Evolutionary conservation across 2,329 filamentous ascomycete species (phyloP).

Genomic region (Periconia macrospinosa): DNA sequence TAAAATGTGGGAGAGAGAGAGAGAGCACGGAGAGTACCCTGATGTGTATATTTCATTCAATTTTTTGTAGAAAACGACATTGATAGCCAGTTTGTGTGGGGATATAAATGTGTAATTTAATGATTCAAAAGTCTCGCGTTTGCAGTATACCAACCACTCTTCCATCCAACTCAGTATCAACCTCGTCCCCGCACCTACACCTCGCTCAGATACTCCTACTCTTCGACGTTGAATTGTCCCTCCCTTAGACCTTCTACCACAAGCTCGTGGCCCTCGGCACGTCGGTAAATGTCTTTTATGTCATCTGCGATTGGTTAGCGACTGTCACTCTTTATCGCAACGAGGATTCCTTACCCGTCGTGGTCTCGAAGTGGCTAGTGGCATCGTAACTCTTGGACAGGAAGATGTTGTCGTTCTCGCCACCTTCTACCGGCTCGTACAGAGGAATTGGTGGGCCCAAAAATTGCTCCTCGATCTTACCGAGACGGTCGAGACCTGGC

Average conservation of each 20-base stretch:
- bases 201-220: conserved; percentile 19
- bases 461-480: conserved; percentile 94
- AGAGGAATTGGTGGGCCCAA: conserved; percentile 91
- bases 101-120: neutral
- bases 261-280: conserved; percentile 81
- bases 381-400: conserved; percentile 99
- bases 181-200: neutral
- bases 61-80: neutral
- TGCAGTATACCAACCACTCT: conserved; percentile 1
- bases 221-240: conserved; percentile 69
- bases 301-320: conserved; percentile 66
- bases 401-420: conserved; percentile 86
- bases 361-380: conserved; percentile 96
- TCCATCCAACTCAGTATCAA: neutral
- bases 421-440: conserved; percentile 85
- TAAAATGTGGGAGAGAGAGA: no score
- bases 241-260: conserved; percentile 86
- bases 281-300: conserved; percentile 88
- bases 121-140: neutral
- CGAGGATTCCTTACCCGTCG: conserved; percentile 55
- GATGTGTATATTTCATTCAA: no score
- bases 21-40: no score
- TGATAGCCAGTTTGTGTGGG: neutral
- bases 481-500: conserved; percentile 87
- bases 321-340: neutral